Evolutionary conservation across 2,329 filamentous ascomycete species (phyloP), one percentile per base, ranked within the genome.

Genomic region (Alternaria tenuissima): DNA sequence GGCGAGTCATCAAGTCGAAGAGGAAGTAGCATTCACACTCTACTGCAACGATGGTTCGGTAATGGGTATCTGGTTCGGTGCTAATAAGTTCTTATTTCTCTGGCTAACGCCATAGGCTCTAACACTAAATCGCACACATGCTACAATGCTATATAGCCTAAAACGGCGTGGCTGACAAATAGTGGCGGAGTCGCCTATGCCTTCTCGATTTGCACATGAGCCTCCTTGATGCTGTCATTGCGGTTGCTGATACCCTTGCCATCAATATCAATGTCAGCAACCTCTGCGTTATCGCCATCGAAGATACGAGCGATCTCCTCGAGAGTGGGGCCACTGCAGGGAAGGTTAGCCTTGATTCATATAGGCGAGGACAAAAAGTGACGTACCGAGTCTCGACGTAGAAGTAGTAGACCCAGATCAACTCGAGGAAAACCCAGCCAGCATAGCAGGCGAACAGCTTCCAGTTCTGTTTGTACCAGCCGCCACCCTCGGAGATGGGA

Each of bases 271-370:
- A 67, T 57, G 28, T 65, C 47, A 41, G 65, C 65, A 55, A 70
- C 67, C 53, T 67, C 82, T 20, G 84, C 85, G 30, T 84, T 78
- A 14, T 86, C 83, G 39, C 87, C 89, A 64, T 91, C 88, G 67
- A 91, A 91, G 71, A 90, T 89, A 64, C 85, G 84, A 42, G 88
- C 85, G 66, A 89, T 85, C 73, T 89, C 87, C 72, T 91, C 88
- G 0, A 91, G 85, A 3, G 88, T 90, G 1, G 87, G 87, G 2
- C 88, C 88, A 71, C 87, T 88, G n/a, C 88, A 60, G 6, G 16
- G 14, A 46, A 48, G 52, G 39, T 63, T 48, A 63, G 57, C 53
- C 52, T 54, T 16, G 32, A 51, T 28, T 59, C 47, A 55, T 26
- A 48, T 16, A 49, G 42, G 38, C 30, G 16, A 48, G 43, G 39